Evolutionary conservation across 345 rosid species (phyloP), one percentile per base, ranked within the genome.

Genomic region (Cardamine occulta): DNA sequence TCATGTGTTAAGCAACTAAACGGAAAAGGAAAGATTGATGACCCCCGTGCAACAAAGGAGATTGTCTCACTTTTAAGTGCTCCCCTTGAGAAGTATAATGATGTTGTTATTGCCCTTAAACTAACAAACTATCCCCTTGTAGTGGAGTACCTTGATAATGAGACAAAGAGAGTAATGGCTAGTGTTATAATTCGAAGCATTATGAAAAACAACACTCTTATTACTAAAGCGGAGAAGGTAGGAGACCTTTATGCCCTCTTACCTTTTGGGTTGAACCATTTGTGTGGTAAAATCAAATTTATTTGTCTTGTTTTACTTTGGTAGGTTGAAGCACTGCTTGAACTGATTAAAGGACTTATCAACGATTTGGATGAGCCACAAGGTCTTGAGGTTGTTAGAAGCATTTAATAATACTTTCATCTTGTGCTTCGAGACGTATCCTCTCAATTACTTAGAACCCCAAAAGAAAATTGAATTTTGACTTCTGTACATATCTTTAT

Each of bases 141-240:
- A 40, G 67, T 90, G 91, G 98, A 92, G 74, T 89, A 86, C 84
- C 96, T 95, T 79, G 98, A 93, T 77, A 72, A 52, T 24, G 98
- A 88, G 83, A 93, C 97, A 61, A 93, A 89, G 79, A 95, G 92
- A 86, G 80, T 90, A 61, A 93, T 95, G 99, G 97, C 99, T 66
- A 81, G 89, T 67, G 88, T 92, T 55, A 91, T 95, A 74, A 86
- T 95, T 75, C 98, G 88, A 80, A 95, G 98, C 78, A 84, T 92
- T 69, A 90, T 95, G 99, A 95, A 90, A 84, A 95, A 93, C 83
- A 91, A 85, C 59, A 92, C 97, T 37, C 80, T 19, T 37, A 87
- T 95, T 76, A 73, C 97, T 72, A 86, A 93, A 34, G 88, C 88
- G 61, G 98, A 90, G 71, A 93, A 88, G 85, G 99, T 91, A 70